phyloP scores from a whole-genome alignment of 1,284 basidiomycete genomes.

The Cryptococcus sp. region DNA sequence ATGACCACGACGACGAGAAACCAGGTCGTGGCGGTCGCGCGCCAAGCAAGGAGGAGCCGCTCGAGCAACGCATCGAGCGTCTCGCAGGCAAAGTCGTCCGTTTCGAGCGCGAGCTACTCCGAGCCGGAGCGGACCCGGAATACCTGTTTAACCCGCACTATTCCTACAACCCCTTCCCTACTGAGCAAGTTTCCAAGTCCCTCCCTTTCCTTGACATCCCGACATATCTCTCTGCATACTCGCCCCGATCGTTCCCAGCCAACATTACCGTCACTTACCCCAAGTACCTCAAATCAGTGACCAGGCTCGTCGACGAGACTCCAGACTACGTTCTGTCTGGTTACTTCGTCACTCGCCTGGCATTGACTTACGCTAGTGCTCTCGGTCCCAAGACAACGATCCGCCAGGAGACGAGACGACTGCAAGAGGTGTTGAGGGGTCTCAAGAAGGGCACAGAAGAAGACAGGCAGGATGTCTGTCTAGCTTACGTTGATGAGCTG shows the following conservation, averaged over 20 bases:
- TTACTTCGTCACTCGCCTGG: slow-evolving; percentile 76
- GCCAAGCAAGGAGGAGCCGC: slow-evolving; percentile 34
- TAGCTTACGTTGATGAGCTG: slow-evolving; percentile 52
- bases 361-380: slow-evolving; percentile 66
- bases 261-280: slow-evolving; percentile 80
- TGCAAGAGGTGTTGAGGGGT: slow-evolving; percentile 74
- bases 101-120: slow-evolving; percentile 79
- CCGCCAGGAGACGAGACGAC: slow-evolving; percentile 69
- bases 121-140: slow-evolving; percentile 77
- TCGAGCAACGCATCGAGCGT: slow-evolving; percentile 58
- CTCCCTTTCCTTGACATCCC: slow-evolving; percentile 79
- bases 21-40: slow-evolving; percentile 22
- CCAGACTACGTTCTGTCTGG: slow-evolving; percentile 69
- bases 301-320: slow-evolving; percentile 70
- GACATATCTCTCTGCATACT: slow-evolving; percentile 80
- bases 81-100: slow-evolving; percentile 73
- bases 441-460: slow-evolving; percentile 83
- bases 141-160: slow-evolving; percentile 68
- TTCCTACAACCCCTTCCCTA: slow-evolving; percentile 81
- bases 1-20: slow-evolving; percentile 25
- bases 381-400: slow-evolving; percentile 73
- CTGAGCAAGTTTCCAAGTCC: slow-evolving; percentile 69
- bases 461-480: slow-evolving; percentile 70
- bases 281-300: slow-evolving; percentile 71
- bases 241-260: slow-evolving; percentile 73